Conservation (phyloP, 2,329 filamentous ascomycete genomes). For the Cladosporium velox region DNA sequence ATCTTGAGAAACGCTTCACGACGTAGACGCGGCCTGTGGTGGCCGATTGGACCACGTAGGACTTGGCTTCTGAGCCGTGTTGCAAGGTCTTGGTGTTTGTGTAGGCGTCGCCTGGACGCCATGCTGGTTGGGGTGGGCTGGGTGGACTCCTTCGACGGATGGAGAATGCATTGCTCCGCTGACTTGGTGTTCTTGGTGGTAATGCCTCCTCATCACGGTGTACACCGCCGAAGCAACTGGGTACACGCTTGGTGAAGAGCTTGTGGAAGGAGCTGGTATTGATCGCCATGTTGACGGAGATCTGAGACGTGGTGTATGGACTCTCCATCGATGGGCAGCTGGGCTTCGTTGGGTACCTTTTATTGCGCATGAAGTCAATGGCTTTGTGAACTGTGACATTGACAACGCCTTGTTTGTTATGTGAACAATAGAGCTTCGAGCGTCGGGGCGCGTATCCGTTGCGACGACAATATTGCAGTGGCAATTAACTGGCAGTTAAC, state of each 20-base stretch:
- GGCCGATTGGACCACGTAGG: conserved; percentile 1
- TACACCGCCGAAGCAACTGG: not conserved
- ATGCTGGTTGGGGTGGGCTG: not conserved
- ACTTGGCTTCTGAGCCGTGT: conserved; percentile 10
- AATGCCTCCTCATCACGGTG: not conserved
- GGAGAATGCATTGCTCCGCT: not conserved
- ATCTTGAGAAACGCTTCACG: conserved; percentile 11
- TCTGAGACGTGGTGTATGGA: not conserved
- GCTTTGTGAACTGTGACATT: not conserved
- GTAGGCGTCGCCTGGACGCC: conserved; percentile 5
- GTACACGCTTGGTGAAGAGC: not conserved
- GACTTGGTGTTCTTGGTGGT: not conserved
- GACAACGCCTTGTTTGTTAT: not conserved
- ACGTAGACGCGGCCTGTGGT: conserved; percentile 14
- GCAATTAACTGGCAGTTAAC: not conserved
- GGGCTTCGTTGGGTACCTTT: not conserved
- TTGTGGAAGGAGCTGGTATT: not conserved
- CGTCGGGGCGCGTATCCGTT: not conserved
- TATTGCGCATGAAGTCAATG: not conserved
- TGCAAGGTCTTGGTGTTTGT: not conserved
- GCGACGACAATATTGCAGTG: not conserved
- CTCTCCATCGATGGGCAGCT: not conserved
- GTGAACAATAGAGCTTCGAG: not conserved
- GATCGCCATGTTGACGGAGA: not conserved
- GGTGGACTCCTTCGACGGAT: not conserved